phyloP scores from a whole-genome alignment of 257 asterid genomes.

The Solanum tarapatanum region DNA sequence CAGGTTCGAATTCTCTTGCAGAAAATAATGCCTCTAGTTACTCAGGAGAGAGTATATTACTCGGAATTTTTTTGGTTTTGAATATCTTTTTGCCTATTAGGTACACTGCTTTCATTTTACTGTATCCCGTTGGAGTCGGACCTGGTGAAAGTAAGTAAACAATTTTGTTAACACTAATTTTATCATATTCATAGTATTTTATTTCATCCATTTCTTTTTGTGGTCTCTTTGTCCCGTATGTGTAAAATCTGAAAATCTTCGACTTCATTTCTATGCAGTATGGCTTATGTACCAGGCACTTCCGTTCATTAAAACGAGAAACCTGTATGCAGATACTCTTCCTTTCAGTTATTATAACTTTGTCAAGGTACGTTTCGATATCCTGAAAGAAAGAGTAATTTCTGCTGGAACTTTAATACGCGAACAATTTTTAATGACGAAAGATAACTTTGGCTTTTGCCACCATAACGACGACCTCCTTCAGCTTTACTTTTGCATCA shows the following conservation, averaged over 20 bases:
- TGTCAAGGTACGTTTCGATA: constrained; percentile 28
- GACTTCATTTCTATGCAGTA: constrained; percentile 30
- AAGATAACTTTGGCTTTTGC: not conserved
- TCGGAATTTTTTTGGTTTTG: not conserved
- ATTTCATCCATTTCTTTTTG: not conserved
- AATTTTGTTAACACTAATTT: not conserved
- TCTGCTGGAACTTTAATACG: not conserved
- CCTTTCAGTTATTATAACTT: constrained; percentile 61
- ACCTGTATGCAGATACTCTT: constrained; percentile 51
- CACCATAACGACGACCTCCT: not conserved
- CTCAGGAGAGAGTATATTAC: not conserved
- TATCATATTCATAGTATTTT: not conserved
- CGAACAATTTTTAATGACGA: not conserved
- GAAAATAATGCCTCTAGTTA: not conserved
- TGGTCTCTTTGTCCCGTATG: not conserved
- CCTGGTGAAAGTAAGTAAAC: constrained; percentile 85
- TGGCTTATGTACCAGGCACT: constrained; percentile 94
- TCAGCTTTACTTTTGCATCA: not conserved
- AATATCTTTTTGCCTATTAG: constrained; percentile 22
- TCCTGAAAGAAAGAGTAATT: not conserved
- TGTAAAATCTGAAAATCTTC: not conserved
- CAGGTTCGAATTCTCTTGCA: constrained; percentile 34
- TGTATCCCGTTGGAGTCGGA: constrained; percentile 80
- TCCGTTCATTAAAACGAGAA: constrained; percentile 52
- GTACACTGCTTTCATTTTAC: constrained; percentile 75